Percentiles rank a stretch among this genome's conserved stretches.
These are phyloP conservation scores for Collybia sp. DNA, from an alignment of 768 basidiomycete species.

Conservation along the genomic window DNA sequence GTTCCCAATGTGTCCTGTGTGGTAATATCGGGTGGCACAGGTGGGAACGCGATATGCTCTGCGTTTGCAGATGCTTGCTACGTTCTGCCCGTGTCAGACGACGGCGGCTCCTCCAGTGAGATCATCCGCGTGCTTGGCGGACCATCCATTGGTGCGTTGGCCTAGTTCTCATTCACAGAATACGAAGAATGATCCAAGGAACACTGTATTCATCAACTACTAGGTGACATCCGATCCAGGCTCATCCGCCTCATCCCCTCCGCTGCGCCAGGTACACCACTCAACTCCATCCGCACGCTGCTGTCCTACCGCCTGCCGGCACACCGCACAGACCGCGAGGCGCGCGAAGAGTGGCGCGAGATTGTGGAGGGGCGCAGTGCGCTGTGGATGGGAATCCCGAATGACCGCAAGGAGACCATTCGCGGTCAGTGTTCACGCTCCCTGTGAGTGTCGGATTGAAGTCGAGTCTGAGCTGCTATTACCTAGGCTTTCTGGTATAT, in stretches of 20 bases:
- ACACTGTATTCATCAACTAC: background rate
- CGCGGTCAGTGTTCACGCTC: conserved; percentile 46
- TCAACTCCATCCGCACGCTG: conserved; percentile 71
- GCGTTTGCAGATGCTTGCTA: conserved; percentile 82
- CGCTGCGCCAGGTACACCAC: conserved; percentile 50
- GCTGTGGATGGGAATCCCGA: conserved; percentile 84
- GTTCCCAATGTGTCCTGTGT: conserved; percentile 39
- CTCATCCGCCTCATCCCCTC: conserved; percentile 83
- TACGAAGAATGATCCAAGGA: background rate
- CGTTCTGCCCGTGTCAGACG: conserved; percentile 90
- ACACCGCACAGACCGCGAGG: conserved; percentile 62
- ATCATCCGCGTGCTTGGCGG: conserved; percentile 89
- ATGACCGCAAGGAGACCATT: conserved; percentile 88
- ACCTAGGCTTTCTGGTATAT: conserved; percentile 82
- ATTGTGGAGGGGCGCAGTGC: conserved; percentile 83
- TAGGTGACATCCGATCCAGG: conserved; percentile 87
- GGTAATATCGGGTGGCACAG: conserved; percentile 91
- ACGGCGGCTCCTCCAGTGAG: conserved; percentile 93
- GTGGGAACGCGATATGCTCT: conserved; percentile 86
- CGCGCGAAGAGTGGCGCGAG: conserved; percentile 87
- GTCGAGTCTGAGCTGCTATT: background rate
- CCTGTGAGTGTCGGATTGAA: background rate
- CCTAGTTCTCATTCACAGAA: conserved; percentile 1
- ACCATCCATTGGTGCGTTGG: conserved; percentile 66
- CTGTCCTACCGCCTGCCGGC: conserved; percentile 78